Conservation (phyloP, 2,329 filamentous ascomycete species). For the Zarea fungicola region DNA sequence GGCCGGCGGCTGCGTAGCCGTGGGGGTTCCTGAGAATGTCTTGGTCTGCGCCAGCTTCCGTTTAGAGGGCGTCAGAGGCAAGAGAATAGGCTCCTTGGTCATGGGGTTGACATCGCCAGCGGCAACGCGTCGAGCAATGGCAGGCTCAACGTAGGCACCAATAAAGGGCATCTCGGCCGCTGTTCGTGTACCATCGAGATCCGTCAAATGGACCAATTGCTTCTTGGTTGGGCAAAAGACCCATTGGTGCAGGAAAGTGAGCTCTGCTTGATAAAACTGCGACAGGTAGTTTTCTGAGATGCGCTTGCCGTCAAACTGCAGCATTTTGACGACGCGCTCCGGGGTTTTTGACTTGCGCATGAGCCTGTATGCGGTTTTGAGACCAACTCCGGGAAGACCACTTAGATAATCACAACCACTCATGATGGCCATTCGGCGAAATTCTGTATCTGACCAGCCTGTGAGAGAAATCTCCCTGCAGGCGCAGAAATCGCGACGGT, state of each 20-base stretch:
- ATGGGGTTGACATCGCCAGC: constrained; percentile 82
- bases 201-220: constrained; percentile 69
- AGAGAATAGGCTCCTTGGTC: constrained; percentile 64
- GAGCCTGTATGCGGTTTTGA: constrained; percentile 90
- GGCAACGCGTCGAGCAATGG: constrained; percentile 69
- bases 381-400: constrained; percentile 75
- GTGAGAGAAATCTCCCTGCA: constrained; percentile 84
- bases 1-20: constrained; percentile 22
- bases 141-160: constrained; percentile 64
- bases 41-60: constrained; percentile 35
- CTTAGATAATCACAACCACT: constrained; percentile 95
- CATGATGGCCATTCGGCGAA: constrained; percentile 91
- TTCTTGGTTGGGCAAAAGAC: constrained; percentile 77
- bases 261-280: constrained; percentile 77
- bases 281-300: constrained; percentile 78
- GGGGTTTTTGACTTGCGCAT: constrained; percentile 85
- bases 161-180: constrained; percentile 74
- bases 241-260: constrained; percentile 90
- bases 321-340: constrained; percentile 72
- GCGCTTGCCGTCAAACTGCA: constrained; percentile 86
- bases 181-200: constrained; percentile 57
- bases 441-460: constrained; percentile 88
- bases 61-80: constrained; percentile 37
- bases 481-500: constrained; percentile 79
- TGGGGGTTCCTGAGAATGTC: constrained; percentile 14